Conservation (phyloP, 495 filamentous ascomycete genomes). For the Hyaloscypha hepaticicola region DNA sequence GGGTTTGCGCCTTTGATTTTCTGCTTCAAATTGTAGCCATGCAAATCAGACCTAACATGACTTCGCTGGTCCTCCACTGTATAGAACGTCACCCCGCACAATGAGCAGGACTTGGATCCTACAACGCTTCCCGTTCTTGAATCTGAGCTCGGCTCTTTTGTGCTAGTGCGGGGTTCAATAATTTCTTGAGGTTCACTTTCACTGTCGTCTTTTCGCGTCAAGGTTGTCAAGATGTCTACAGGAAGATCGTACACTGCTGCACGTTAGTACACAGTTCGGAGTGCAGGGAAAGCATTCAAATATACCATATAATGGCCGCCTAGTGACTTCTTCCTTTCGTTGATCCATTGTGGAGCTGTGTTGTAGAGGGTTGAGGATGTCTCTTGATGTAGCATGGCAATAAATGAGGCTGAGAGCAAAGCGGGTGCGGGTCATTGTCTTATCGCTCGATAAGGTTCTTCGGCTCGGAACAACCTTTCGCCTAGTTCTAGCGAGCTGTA, state of each 20-base stretch:
- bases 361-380: background rate
- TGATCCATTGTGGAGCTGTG: slow-evolving; percentile 29
- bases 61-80: slow-evolving; percentile 78
- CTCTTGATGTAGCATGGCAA: background rate
- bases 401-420: background rate
- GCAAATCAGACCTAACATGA: slow-evolving; percentile 88
- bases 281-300: slow-evolving; percentile 11
- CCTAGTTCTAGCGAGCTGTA: background rate
- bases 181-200: slow-evolving; percentile 15
- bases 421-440: slow-evolving; percentile 1
- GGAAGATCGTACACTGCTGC: slow-evolving; percentile 82
- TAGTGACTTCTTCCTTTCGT: slow-evolving; percentile 54
- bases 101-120: slow-evolving; percentile 73
- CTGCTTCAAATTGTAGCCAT: slow-evolving; percentile 91
- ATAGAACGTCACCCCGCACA: slow-evolving; percentile 70
- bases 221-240: slow-evolving; percentile 66
- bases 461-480: slow-evolving; percentile 6
- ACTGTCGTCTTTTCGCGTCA: slow-evolving; percentile 56
- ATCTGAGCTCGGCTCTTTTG: slow-evolving; percentile 34
- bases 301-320: slow-evolving; percentile 64
- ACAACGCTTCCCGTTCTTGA: slow-evolving; percentile 39
- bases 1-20: slow-evolving; percentile 67
- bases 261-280: slow-evolving; percentile 20
- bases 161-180: slow-evolving; percentile 29
- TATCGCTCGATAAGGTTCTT: slow-evolving; percentile 14